Percentiles rank a stretch among this genome's conserved stretches.
These are phyloP conservation scores for Pisolithus albus DNA, from an alignment of 768 basidiomycete species.

Conservation along the genomic window DNA sequence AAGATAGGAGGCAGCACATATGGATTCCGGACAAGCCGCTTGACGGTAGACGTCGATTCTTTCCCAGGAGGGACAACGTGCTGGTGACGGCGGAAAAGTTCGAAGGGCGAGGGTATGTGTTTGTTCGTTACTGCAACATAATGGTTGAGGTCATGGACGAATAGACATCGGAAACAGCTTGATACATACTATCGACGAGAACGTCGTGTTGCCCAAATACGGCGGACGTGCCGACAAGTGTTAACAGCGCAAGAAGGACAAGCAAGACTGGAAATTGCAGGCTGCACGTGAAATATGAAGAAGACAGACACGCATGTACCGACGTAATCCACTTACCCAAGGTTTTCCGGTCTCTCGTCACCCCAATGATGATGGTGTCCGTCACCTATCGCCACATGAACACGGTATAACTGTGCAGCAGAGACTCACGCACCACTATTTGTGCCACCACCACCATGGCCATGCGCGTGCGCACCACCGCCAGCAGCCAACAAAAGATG, in stretches of 20 bases:
- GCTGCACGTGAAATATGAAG: constrained; percentile 23
- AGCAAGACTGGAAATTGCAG: constrained; percentile 64
- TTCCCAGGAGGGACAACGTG: neutral
- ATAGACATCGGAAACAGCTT: neutral
- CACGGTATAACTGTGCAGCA: constrained; percentile 5
- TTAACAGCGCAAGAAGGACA: constrained; percentile 47
- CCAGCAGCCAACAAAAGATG: constrained; percentile 76
- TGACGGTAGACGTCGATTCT: constrained; percentile 7
- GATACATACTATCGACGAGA: constrained; percentile 53
- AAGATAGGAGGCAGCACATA: constrained; percentile 61
- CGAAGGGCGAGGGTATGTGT: constrained; percentile 48
- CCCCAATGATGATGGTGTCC: constrained; percentile 66
- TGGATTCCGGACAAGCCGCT: constrained; percentile 58
- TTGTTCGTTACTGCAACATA: constrained; percentile 47
- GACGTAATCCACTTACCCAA: constrained; percentile 31
- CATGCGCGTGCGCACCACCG: constrained; percentile 64
- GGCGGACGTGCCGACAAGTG: constrained; percentile 50
- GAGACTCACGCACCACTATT: constrained; percentile 13
- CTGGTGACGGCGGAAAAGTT: constrained; percentile 34
- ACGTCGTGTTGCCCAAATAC: constrained; percentile 58
- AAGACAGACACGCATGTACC: neutral
- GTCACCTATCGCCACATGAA: constrained; percentile 23
- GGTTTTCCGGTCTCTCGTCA: constrained; percentile 36
- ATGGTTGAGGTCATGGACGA: constrained; percentile 2
- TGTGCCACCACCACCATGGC: constrained; percentile 52